A percentile compares a stretch with the other conserved stretches of the same genome.
Evolutionary conservation across 2,329 filamentous ascomycete genomes (phyloP).

Genomic region (Aspergillus sojae): DNA sequence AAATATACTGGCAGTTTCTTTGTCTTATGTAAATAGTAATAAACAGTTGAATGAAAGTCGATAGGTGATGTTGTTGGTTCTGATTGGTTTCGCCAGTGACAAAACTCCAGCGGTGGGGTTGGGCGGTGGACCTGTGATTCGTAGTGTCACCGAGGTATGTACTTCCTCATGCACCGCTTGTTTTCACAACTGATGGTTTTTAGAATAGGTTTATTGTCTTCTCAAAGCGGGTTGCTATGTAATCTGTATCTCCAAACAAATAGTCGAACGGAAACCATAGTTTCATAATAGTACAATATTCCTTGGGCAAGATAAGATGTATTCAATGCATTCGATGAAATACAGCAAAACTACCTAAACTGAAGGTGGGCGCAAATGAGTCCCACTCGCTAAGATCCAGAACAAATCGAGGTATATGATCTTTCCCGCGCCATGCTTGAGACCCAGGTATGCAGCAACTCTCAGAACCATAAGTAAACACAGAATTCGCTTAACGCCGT

Average conservation of each 20-base stretch:
- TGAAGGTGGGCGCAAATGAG: not conserved
- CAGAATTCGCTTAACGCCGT: slow-evolving; percentile 9
- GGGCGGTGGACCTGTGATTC: not conserved
- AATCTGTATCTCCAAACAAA: not conserved
- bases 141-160: too few species aligned
- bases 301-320: not conserved
- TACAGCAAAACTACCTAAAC: not conserved
- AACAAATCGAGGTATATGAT: slow-evolving; percentile 7
- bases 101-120: not conserved
- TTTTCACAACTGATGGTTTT: too few species aligned
- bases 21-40: not conserved
- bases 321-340: not conserved
- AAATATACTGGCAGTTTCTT: not conserved
- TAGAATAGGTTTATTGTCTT: too few species aligned
- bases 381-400: slow-evolving; percentile 4
- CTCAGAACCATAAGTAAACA: slow-evolving; percentile 3
- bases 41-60: not conserved
- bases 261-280: not conserved
- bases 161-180: too few species aligned
- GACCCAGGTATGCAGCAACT: slow-evolving; percentile 9
- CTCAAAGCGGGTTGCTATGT: not conserved
- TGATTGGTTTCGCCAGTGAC: slow-evolving; percentile 4
- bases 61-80: not conserved
- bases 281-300: not conserved
- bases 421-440: slow-evolving; percentile 13